Conservation (phyloP, 257 asterid genomes). For the Salvia miltiorrhiza region DNA sequence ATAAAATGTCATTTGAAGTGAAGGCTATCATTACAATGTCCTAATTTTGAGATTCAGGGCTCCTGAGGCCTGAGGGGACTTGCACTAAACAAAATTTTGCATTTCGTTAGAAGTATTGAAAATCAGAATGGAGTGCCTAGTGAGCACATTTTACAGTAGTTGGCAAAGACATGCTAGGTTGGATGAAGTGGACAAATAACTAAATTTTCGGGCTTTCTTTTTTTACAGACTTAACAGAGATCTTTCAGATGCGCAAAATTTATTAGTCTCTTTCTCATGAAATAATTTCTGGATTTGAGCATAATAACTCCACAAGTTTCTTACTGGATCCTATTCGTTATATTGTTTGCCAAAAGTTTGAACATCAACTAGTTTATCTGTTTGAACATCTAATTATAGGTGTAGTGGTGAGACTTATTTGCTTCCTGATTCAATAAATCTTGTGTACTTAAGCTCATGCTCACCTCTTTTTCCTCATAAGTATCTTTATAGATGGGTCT, state of each 20-base stretch:
- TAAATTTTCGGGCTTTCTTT: not conserved
- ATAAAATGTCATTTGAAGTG: not conserved
- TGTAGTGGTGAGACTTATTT: constrained; percentile 2
- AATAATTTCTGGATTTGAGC: not conserved
- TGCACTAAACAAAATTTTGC: not conserved
- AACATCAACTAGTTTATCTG: not conserved
- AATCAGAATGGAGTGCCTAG: constrained; percentile 12
- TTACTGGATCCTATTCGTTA: too few species aligned
- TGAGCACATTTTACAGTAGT: not conserved
- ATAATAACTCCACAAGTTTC: too few species aligned
- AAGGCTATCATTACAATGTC: not conserved
- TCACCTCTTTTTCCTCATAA: too few species aligned
- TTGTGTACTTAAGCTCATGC: not conserved
- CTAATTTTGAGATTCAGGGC: not conserved
- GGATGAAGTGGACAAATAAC: constrained; percentile 1
- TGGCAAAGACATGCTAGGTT: not conserved
- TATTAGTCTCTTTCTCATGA: not conserved
- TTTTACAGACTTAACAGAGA: not conserved
- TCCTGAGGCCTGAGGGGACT: not conserved
- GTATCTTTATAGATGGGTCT: too few species aligned
- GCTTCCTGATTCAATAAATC: constrained; percentile 5
- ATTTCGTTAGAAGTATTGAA: not conserved
- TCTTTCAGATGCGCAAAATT: not conserved
- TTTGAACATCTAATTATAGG: not conserved
- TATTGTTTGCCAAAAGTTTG: not conserved